These are phyloP conservation scores for Cryptococcus neoformans DNA, from an alignment of 1,284 basidiomycete genomes.

Conservation along the genomic window DNA sequence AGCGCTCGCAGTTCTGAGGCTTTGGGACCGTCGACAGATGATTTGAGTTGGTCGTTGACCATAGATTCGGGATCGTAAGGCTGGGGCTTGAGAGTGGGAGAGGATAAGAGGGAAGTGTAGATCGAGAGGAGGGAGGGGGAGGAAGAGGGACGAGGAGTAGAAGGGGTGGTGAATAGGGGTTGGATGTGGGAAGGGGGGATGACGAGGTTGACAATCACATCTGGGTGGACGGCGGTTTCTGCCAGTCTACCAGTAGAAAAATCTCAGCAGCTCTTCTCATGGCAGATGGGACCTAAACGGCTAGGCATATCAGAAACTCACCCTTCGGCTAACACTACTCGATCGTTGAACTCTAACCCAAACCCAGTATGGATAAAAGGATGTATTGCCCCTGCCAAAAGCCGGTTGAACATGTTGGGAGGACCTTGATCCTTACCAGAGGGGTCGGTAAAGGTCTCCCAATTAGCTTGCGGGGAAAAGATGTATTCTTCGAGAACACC, in stretches of 20 bases:
- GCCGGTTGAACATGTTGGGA: conserved; percentile 56
- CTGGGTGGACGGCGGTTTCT: conserved; percentile 55
- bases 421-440: conserved; percentile 1
- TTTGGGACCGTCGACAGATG: conserved; percentile 51
- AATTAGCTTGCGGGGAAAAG: conserved; percentile 51
- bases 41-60: conserved; percentile 51
- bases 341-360: conserved; percentile 60
- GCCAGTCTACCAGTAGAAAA: conserved; percentile 50
- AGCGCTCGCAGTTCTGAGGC: conserved; percentile 55
- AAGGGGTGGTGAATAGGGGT: not conserved
- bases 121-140: conserved; percentile 25
- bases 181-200: conserved; percentile 3
- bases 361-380: conserved; percentile 67
- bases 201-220: conserved; percentile 4
- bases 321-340: conserved; percentile 58
- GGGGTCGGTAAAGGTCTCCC: conserved; percentile 9
- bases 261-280: not conserved
- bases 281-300: not conserved
- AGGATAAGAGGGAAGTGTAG: conserved; percentile 24
- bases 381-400: conserved; percentile 56
- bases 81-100: conserved; percentile 51
- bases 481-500: conserved; percentile 57
- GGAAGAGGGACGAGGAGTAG: not conserved
- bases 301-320: conserved; percentile 15
- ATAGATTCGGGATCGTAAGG: conserved; percentile 58